Base-by-base conservation (phyloP, 768 basidiomycete genomes). In the Leccinum aurantiacum region DNA sequence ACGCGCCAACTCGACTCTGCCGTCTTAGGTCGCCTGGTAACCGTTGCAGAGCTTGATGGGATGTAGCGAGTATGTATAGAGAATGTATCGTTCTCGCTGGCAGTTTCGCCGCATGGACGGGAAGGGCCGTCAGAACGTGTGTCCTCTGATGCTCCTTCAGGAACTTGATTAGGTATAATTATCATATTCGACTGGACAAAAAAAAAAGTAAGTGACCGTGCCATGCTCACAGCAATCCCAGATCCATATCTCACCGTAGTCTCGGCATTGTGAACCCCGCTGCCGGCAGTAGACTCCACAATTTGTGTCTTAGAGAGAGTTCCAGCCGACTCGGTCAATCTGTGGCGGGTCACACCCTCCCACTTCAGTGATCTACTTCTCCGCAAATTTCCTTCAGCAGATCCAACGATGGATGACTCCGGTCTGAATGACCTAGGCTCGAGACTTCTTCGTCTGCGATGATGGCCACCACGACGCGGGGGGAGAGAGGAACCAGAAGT, bases 341-440 rank as follows among this genome's bases (percentile, higher is more conserved):
- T 10, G 17, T 25, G 29, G 7, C 10, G 35, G 9, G 27, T 29
- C 11, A 27, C 29, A 13, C 49, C 57, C n/a, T 48, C 48, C 19
- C 27, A 44, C 46, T 67, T 73, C 27, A 76, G 52, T 15, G 77
- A 78, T 46, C 47, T 67, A 46, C 71, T 74, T 50, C 74, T 71
- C 59, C 65, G 72, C 41, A 75, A 53, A 47, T 11, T n/a, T 29
- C 41, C 54, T 17, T 37, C 19, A 15, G 37, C 14, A 15, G 37
- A 10, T 25, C 29, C 44, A 37, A 47, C 14, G 33, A 38, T 57
- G 6, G 46, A 31, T 47, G 50, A 14, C 33, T 41, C 50, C 31
- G 53, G 61, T 13, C 31, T 4, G 46, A 58, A 54, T 49, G 58
- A 27, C 22, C 53, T 50, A 50, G 51, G 56, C 35, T 65, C 69